Conservation (phyloP, 2,329 filamentous ascomycete species). For the Graphilbum ipis-grandicollis region DNA sequence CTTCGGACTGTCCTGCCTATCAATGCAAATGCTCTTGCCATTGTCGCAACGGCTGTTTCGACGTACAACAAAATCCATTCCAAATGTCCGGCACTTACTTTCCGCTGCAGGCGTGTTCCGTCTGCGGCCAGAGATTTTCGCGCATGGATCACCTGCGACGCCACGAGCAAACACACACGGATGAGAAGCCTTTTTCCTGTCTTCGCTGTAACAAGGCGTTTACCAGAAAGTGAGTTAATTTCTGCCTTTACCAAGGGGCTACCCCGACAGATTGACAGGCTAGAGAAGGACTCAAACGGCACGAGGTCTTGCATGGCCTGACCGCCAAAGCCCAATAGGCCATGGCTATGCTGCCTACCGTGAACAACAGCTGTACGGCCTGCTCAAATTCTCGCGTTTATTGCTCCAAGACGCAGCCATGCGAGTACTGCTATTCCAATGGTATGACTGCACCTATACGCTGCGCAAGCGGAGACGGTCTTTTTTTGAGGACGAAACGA, state of each 20-base stretch:
- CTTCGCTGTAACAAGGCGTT: not conserved
- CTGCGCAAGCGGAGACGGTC: too few species aligned
- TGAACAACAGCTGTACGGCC: conserved; percentile 1
- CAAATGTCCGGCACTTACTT: not conserved
- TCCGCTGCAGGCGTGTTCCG: not conserved
- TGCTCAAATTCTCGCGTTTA: not conserved
- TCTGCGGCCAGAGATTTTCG: not conserved
- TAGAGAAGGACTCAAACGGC: conserved; percentile 1
- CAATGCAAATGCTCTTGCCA: too few species aligned
- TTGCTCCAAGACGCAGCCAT: not conserved
- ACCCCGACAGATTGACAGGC: too few species aligned
- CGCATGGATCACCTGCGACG: not conserved
- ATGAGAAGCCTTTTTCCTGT: not conserved
- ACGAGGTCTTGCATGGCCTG: not conserved
- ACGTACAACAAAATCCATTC: too few species aligned
- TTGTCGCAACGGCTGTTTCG: too few species aligned
- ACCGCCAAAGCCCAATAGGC: not conserved
- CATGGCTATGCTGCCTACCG: not conserved
- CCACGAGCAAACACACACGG: not conserved
- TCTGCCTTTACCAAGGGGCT: too few species aligned
- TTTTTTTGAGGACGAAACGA: too few species aligned
- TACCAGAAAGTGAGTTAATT: not conserved
- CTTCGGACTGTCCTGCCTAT: too few species aligned
- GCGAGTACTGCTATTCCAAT: not conserved
- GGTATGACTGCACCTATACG: too few species aligned